These are phyloP conservation scores for Gliomastix tumulicola DNA, from an alignment of 2,329 filamentous ascomycete genomes.

Conservation along the genomic window DNA sequence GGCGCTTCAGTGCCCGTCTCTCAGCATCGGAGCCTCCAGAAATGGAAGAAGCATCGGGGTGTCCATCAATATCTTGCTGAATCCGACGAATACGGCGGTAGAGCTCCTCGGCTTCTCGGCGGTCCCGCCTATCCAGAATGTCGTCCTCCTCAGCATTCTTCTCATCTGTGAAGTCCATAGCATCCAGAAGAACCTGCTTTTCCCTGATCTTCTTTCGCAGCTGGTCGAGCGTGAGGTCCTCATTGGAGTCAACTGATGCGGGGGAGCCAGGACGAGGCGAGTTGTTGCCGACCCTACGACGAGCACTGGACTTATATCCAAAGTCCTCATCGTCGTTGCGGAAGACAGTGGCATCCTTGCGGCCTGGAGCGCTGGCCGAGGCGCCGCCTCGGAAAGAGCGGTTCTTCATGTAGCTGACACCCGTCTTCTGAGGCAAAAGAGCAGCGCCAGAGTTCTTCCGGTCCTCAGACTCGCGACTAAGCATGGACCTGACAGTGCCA, in stretches of 20 bases:
- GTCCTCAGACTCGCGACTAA: slow-evolving; percentile 82
- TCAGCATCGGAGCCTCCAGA: slow-evolving; percentile 83
- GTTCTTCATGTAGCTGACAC: slow-evolving; percentile 95
- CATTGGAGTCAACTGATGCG: slow-evolving; percentile 60
- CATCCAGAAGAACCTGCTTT: slow-evolving; percentile 89
- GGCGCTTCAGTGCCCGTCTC: slow-evolving; percentile 75
- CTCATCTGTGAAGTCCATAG: slow-evolving; percentile 94
- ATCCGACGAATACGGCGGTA: slow-evolving; percentile 86
- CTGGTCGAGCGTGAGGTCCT: slow-evolving; percentile 82
- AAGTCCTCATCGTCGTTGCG: slow-evolving; percentile 93
- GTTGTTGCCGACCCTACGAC: slow-evolving; percentile 71
- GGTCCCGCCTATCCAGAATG: slow-evolving; percentile 80
- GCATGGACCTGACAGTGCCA: slow-evolving; percentile 82
- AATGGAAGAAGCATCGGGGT: slow-evolving; percentile 67
- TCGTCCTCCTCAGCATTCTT: slow-evolving; percentile 87
- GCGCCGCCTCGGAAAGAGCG: slow-evolving; percentile 76
- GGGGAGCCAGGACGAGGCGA: slow-evolving; percentile 79
- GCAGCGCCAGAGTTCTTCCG: slow-evolving; percentile 86
- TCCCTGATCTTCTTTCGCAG: slow-evolving; percentile 88
- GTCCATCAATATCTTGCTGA: slow-evolving; percentile 89
- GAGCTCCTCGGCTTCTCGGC: slow-evolving; percentile 86
- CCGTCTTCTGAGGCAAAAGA: slow-evolving; percentile 88
- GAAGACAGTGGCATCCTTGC: slow-evolving; percentile 94
- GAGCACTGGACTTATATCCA: slow-evolving; percentile 89
- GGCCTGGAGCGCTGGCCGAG: slow-evolving; percentile 44